Evolutionary conservation across 2,329 filamentous ascomycete genomes (phyloP).

Genomic region (Bisporella sp.): DNA sequence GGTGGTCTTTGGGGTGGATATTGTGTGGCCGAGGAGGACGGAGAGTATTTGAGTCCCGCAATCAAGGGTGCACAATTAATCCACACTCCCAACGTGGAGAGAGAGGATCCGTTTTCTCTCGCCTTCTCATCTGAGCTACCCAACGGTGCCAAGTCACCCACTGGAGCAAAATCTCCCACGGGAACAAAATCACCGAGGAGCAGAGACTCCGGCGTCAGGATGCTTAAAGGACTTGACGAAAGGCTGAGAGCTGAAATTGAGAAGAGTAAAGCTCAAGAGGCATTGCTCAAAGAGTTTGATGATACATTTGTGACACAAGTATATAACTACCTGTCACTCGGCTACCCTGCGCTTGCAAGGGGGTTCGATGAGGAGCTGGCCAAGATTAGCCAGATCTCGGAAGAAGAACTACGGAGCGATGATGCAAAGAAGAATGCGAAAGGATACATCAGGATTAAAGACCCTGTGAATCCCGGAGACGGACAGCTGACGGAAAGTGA

Average conservation of each 20-base stretch:
- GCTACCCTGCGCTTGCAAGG: constrained; percentile 79
- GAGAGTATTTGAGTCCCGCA: constrained; percentile 28
- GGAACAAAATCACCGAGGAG: constrained; percentile 1
- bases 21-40: constrained; percentile 39
- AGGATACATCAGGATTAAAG: constrained; percentile 64
- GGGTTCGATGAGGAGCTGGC: constrained; percentile 79
- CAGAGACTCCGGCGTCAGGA: constrained; percentile 19
- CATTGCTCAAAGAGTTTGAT: constrained; percentile 60
- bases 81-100: constrained; percentile 30
- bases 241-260: constrained; percentile 20
- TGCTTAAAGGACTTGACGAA: constrained; percentile 25
- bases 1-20: constrained; percentile 74
- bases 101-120: constrained; percentile 28
- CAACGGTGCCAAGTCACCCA: constrained; percentile 4
- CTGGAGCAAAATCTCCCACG: not conserved
- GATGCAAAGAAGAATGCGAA: constrained; percentile 59
- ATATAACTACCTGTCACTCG: constrained; percentile 92
- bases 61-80: constrained; percentile 25
- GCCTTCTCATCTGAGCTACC: constrained; percentile 18
- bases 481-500: constrained; percentile 15
- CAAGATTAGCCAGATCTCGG: constrained; percentile 65
- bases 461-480: constrained; percentile 23
- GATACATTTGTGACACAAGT: constrained; percentile 89
- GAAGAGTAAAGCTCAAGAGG: constrained; percentile 20
- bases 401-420: constrained; percentile 64